Base-by-base conservation (phyloP, 2,329 filamentous ascomycete genomes). In the Conoideocrella luteorostrata region DNA sequence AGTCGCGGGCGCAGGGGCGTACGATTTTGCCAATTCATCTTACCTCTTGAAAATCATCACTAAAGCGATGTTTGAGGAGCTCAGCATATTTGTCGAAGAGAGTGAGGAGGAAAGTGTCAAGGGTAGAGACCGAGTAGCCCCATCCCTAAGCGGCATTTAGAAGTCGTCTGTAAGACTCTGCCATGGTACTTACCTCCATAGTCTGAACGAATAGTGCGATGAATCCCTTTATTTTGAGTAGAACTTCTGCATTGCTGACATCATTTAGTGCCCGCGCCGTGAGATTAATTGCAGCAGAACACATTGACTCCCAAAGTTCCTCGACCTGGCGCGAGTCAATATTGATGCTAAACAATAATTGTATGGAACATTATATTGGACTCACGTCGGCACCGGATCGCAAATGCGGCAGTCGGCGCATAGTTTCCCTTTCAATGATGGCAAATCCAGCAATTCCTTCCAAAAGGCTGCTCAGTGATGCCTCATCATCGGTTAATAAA, bases 301-400 rank as follows among this genome's bases (percentile, higher is more conserved):
- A 97, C 87, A 97, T 93, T 0, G 90, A 96, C 56, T 97, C 91
- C 93, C 93, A 98, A 2, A 98, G 71, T 64, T 97, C 93, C 58
- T 98, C 93, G n/a, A 96, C 82, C 86, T 90, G 48, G 20, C 15
- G n/a, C 12, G 17, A 6, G 32, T 13, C 13, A 32, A 13, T 32
- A n/a, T n/a, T n/a, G n/a, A n/a, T n/a, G n/a, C n/a, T n/a, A n/a
- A n/a, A n/a, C n/a, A n/a, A n/a, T n/a, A n/a, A n/a, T 12, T 3
- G 11, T 4, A 15, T 28, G n/a, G 3, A 11, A 9, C 20, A 24
- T n/a, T 38, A 20, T 12, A 24, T 34, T 29, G 4, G 24, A 58
- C 78, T 64, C 63, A 91, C 90, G 68, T 98, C 93, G 52, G 86
- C 79, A 10, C 80, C 70, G 22, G 88, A 85, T 50, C 93, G 82